Evolutionary conservation across 2,329 filamentous ascomycete genomes (phyloP).

Genomic region (Fusarium bactridioides): DNA sequence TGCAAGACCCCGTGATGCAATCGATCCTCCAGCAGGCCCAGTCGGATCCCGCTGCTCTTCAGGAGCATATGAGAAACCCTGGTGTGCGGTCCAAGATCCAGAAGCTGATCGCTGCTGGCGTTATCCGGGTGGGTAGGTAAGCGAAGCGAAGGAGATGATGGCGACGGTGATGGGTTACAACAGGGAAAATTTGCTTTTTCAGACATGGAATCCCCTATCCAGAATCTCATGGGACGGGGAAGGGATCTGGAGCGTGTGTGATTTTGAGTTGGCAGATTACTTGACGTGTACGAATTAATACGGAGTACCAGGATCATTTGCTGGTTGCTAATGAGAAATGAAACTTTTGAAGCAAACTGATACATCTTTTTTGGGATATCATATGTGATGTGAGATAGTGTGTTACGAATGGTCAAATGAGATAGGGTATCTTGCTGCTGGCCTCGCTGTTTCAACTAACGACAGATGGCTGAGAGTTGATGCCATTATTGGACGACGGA

Average conservation of each 20-base stretch:
- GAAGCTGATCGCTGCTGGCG: slow-evolving; percentile 91
- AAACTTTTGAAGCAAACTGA: slow-evolving; percentile 34
- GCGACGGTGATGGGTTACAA: slow-evolving; percentile 11
- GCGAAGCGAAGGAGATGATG: slow-evolving; percentile 13
- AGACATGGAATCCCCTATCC: slow-evolving; percentile 19
- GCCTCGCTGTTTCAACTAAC: slow-evolving; percentile 4
- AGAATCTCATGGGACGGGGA: slow-evolving; percentile 11
- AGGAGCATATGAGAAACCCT: slow-evolving; percentile 97
- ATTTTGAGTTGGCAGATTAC: slow-evolving; percentile 34
- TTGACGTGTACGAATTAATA: slow-evolving; percentile 43
- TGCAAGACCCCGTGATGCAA: slow-evolving; percentile 98
- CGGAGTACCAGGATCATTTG: slow-evolving; percentile 31
- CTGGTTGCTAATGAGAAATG: slow-evolving; percentile 44
- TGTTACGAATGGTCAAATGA: not conserved
- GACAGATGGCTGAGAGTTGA: not conserved
- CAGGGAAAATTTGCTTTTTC: slow-evolving; percentile 23
- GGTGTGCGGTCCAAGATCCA: slow-evolving; percentile 87
- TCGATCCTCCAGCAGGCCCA: slow-evolving; percentile 96
- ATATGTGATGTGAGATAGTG: slow-evolving; percentile 2
- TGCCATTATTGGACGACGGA: not conserved
- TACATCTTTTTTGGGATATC: not conserved
- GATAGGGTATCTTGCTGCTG: not conserved
- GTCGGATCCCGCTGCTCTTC: slow-evolving; percentile 86
- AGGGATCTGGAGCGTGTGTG: slow-evolving; percentile 29
- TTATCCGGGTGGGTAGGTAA: slow-evolving; percentile 77